These are phyloP conservation scores for Paecilomyces formosus DNA, from an alignment of 2,329 filamentous ascomycete genomes.

Conservation along the genomic window DNA sequence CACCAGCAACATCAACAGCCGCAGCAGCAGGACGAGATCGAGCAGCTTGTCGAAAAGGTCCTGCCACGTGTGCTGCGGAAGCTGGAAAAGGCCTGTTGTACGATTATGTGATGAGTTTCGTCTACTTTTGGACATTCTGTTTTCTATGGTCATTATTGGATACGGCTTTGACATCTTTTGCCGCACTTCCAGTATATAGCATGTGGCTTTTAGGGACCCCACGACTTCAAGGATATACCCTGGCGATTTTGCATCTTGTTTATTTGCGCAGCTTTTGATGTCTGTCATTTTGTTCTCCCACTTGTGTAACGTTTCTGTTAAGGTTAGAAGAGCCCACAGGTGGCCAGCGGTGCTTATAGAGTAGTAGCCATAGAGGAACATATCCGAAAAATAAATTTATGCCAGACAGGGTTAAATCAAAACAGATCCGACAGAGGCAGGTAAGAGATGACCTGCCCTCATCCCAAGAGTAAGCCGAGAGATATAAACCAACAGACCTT, in stretches of 20 bases:
- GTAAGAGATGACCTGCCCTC: not conserved
- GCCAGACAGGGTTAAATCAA: not conserved
- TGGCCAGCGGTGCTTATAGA: not conserved
- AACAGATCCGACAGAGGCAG: not conserved
- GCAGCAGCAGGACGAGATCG: slow-evolving; percentile 45
- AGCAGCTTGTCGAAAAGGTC: slow-evolving; percentile 53
- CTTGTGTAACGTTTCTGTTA: not conserved
- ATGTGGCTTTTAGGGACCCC: not conserved
- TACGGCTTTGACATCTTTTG: not conserved
- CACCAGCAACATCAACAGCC: slow-evolving; percentile 21
- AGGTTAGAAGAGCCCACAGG: not conserved
- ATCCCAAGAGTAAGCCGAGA: not conserved
- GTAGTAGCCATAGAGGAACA: not conserved
- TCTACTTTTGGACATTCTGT: not conserved
- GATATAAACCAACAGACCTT: not conserved
- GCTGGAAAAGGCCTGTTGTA: slow-evolving; percentile 63
- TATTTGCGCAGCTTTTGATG: not conserved
- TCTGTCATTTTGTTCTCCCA: not conserved
- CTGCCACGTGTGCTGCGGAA: slow-evolving; percentile 56
- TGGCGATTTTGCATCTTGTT: not conserved
- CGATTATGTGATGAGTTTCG: slow-evolving; percentile 56
- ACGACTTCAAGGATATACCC: not conserved
- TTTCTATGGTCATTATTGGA: not conserved
- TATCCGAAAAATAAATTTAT: not conserved
- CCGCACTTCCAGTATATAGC: not conserved